Evolutionary conservation across 108 stramenopile genomes (phyloP).

Genomic region (Cyclotella kingstonii): DNA sequence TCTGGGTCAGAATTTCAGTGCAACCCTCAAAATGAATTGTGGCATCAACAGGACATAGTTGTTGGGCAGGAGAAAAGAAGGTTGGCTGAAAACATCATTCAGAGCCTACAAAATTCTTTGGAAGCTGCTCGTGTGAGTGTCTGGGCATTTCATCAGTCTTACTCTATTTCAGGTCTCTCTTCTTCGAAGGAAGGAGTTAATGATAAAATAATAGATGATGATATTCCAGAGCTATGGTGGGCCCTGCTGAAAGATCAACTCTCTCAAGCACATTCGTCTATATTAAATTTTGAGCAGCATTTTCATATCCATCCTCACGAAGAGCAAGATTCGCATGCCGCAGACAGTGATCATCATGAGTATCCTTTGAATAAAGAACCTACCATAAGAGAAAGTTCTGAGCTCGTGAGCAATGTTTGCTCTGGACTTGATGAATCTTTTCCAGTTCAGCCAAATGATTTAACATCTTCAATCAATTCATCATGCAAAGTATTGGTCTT

Average conservation of each 20-base stretch:
- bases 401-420: constrained; percentile 5
- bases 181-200: background rate
- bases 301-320: background rate
- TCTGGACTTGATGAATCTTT: background rate
- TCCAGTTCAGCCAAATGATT: too few species aligned
- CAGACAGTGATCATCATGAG: background rate
- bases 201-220: background rate
- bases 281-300: constrained; percentile 14
- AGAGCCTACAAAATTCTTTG: constrained; percentile 18
- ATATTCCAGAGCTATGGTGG: constrained; percentile 23
- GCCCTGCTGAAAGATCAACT: constrained; percentile 30
- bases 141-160: constrained; percentile 36
- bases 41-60: too few species aligned
- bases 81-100: constrained; percentile 7
- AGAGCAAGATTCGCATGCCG: background rate
- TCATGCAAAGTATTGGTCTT: constrained; percentile 45
- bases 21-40: too few species aligned
- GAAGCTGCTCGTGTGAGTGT: constrained; percentile 32
- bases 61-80: background rate
- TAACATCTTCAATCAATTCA: too few species aligned
- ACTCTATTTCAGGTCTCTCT: background rate
- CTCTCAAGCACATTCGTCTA: constrained; percentile 12
- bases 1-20: too few species aligned
- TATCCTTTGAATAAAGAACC: background rate
- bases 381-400: background rate